Evolutionary conservation across 495 filamentous ascomycete genomes (phyloP).

Genomic region (Penicillium maclennaniae): DNA sequence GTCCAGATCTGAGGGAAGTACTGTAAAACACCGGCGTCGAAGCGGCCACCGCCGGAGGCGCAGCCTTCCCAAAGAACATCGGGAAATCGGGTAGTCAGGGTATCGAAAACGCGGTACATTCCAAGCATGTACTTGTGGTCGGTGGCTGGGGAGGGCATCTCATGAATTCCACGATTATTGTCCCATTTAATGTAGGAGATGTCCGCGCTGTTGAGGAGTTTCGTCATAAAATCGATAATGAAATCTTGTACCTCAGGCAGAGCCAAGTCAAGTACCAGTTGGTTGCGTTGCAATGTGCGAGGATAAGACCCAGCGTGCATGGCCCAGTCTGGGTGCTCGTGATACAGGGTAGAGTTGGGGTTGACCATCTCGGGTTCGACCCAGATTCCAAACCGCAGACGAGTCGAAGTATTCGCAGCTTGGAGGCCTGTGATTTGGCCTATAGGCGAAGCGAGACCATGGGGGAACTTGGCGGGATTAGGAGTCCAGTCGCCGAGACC

Average conservation of each 20-base stretch:
- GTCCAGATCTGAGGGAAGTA: constrained; percentile 59
- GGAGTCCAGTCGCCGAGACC: constrained; percentile 55
- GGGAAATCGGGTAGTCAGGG: constrained; percentile 48
- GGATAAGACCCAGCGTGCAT: constrained; percentile 49
- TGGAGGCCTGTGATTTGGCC: constrained; percentile 40
- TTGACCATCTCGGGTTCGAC: constrained; percentile 59
- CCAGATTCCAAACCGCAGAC: constrained; percentile 53
- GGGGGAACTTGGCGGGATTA: constrained; percentile 49
- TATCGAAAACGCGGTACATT: constrained; percentile 51
- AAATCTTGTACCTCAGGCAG: constrained; percentile 52
- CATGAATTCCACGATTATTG: constrained; percentile 53
- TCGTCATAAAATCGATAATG: constrained; percentile 46
- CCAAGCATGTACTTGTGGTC: constrained; percentile 53
- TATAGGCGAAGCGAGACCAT: constrained; percentile 45
- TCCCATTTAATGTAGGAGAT: constrained; percentile 58
- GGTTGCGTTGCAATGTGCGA: constrained; percentile 46
- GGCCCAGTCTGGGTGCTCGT: constrained; percentile 52
- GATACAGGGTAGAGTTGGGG: constrained; percentile 49
- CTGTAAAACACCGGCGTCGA: constrained; percentile 52
- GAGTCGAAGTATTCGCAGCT: constrained; percentile 34
- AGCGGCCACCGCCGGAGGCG: constrained; percentile 52
- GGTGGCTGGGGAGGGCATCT: constrained; percentile 44
- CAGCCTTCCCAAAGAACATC: constrained; percentile 56
- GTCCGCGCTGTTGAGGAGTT: constrained; percentile 43
- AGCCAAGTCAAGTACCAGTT: constrained; percentile 51